Evolutionary conservation across 2,329 filamentous ascomycete species (phyloP).

Genomic region (Parastagonospora avenae): DNA sequence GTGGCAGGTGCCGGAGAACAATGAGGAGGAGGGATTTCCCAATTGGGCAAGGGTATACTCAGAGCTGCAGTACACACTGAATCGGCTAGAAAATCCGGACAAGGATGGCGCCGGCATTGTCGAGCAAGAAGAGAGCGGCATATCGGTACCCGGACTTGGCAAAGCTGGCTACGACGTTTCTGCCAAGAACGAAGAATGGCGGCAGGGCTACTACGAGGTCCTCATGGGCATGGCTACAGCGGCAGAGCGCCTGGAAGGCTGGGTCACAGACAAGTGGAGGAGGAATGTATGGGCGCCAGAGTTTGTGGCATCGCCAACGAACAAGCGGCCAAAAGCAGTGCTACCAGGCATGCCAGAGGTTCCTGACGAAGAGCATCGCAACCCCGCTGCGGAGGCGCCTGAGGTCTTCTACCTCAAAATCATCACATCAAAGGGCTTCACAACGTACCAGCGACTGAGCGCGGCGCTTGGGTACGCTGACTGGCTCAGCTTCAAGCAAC

Average conservation of each 20-base stretch:
- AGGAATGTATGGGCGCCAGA: conserved; percentile 72
- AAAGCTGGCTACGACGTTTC: conserved; percentile 69
- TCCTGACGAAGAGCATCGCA: conserved; percentile 77
- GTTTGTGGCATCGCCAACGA: conserved; percentile 80
- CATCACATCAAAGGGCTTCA: conserved; percentile 79
- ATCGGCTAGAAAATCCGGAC: conserved; percentile 70
- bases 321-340: conserved; percentile 77
- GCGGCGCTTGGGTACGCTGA: conserved; percentile 83
- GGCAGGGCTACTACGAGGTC: conserved; percentile 81
- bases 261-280: conserved; percentile 68
- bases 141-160: conserved; percentile 39
- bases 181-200: conserved; percentile 80
- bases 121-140: conserved; percentile 61
- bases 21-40: conserved; percentile 63
- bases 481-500: conserved; percentile 79
- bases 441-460: conserved; percentile 76
- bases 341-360: conserved; percentile 67
- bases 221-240: conserved; percentile 77
- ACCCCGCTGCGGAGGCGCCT: conserved; percentile 67
- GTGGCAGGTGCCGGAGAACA: conserved; percentile 57
- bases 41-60: conserved; percentile 73
- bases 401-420: conserved; percentile 83
- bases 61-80: conserved; percentile 64
- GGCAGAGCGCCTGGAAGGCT: conserved; percentile 81
- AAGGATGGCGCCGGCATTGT: conserved; percentile 70